Conservation (phyloP, 306 rosid species). For the Sechiopsis laciniata region DNA sequence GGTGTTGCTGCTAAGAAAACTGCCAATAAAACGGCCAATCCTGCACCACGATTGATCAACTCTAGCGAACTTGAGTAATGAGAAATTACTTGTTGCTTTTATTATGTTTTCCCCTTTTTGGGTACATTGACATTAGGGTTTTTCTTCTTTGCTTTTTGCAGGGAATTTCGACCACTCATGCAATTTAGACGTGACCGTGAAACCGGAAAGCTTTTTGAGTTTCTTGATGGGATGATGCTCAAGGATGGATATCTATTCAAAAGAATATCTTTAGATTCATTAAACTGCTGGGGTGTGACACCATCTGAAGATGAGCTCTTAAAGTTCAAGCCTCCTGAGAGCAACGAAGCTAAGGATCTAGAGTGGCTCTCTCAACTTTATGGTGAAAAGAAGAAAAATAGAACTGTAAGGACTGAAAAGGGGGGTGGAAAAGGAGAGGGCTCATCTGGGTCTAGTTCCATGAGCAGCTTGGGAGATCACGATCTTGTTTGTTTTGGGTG, state of each 20-base stretch:
- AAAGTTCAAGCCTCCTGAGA: conserved; percentile 67
- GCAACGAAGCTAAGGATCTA: conserved; percentile 49
- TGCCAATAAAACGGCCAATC: conserved; percentile 45
- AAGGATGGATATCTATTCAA: conserved; percentile 84
- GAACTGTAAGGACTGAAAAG: conserved; percentile 36
- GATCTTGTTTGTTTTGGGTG: conserved; percentile 90
- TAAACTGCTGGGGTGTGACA: conserved; percentile 70
- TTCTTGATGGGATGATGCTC: conserved; percentile 74
- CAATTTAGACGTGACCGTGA: conserved; percentile 65
- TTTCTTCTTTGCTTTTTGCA: conserved; percentile 27
- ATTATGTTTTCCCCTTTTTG: neutral
- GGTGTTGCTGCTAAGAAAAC: conserved; percentile 55
- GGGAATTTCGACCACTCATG: conserved; percentile 92
- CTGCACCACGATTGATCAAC: conserved; percentile 85
- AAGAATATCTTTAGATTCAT: conserved; percentile 70
- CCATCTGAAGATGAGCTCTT: conserved; percentile 75
- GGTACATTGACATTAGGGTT: conserved; percentile 20
- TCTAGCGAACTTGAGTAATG: conserved; percentile 88
- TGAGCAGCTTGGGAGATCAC: conserved; percentile 46
- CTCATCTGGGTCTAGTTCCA: conserved; percentile 43
- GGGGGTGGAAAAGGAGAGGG: conserved; percentile 72
- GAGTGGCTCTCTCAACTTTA: conserved; percentile 92
- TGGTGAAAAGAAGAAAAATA: conserved; percentile 59
- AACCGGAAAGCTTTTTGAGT: conserved; percentile 50
- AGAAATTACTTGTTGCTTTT: conserved; percentile 13